Conservation (phyloP, 139 green algal species). For the Chlorella sp. region DNA sequence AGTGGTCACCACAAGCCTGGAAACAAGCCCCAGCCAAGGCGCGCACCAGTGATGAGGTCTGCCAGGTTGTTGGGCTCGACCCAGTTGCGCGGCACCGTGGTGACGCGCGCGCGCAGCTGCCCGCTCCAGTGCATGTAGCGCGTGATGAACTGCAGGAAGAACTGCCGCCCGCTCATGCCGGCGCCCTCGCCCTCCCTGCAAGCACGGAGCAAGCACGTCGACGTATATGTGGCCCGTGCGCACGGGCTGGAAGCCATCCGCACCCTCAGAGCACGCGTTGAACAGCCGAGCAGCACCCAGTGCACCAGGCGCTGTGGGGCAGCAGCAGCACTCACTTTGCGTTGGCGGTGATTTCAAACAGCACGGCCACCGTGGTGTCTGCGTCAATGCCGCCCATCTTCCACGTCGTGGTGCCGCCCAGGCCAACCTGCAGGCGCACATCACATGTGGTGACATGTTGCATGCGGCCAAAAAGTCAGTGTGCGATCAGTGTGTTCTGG, state of each 20-base stretch:
- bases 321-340: slow-evolving; percentile 26
- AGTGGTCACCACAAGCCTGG: too few species aligned
- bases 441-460: too few species aligned
- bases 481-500: too few species aligned
- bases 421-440: slow-evolving; percentile 48
- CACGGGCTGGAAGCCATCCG: too few species aligned
- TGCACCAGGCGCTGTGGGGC: too few species aligned
- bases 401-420: slow-evolving; percentile 90
- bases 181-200: slow-evolving; percentile 7
- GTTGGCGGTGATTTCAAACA: slow-evolving; percentile 76
- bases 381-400: slow-evolving; percentile 70
- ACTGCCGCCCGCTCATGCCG: slow-evolving; percentile 44
- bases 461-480: too few species aligned
- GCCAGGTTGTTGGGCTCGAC: slow-evolving; percentile 50
- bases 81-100: slow-evolving; percentile 87
- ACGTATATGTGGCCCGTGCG: too few species aligned
- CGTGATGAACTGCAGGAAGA: slow-evolving; percentile 96
- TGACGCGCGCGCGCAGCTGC: slow-evolving; percentile 72
- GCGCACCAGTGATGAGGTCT: slow-evolving; percentile 58
- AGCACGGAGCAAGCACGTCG: too few species aligned
- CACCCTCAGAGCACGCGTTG: too few species aligned
- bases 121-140: slow-evolving; percentile 76
- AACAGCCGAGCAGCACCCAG: too few species aligned
- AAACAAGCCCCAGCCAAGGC: neutral
- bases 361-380: slow-evolving; percentile 66